phyloP scores from a whole-genome alignment of 2,329 filamentous ascomycete genomes.

The Trichocomaceae sp. region DNA sequence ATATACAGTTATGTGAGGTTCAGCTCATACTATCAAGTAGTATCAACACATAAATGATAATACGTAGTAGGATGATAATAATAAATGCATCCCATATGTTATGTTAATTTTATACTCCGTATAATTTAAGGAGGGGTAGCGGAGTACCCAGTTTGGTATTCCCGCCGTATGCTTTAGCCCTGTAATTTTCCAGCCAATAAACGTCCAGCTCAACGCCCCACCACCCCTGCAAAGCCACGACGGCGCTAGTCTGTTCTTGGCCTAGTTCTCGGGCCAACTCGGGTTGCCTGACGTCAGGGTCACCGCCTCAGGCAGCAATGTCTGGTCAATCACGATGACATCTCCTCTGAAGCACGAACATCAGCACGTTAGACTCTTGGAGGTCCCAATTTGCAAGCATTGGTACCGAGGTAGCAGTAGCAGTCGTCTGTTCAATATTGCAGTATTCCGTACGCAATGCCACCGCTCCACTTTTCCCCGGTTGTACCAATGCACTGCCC shows the following conservation, averaged over 20 bases:
- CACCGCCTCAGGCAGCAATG: conserved; percentile 1
- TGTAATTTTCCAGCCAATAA: background rate
- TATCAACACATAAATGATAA: no score
- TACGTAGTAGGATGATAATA: no score
- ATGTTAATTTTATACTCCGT: background rate
- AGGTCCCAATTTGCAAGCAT: no score
- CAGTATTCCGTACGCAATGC: no score
- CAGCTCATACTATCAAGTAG: no score
- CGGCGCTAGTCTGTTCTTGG: background rate
- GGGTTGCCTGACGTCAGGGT: conserved; percentile 1
- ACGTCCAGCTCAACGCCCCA: background rate
- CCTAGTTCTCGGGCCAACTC: conserved; percentile 1
- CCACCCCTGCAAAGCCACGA: background rate
- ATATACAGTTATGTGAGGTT: no score
- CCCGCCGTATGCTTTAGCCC: background rate
- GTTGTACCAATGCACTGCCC: no score
- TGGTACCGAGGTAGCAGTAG: no score
- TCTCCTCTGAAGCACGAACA: no score
- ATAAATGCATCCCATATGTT: no score
- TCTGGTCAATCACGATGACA: background rate
- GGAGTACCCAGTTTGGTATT: background rate
- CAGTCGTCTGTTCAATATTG: no score
- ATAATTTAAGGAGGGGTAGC: background rate
- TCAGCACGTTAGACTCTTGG: background rate
- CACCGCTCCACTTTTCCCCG: no score